Evolutionary conservation across 2,329 filamentous ascomycete species (phyloP).

Genomic region (Arthroderma uncinatum): DNA sequence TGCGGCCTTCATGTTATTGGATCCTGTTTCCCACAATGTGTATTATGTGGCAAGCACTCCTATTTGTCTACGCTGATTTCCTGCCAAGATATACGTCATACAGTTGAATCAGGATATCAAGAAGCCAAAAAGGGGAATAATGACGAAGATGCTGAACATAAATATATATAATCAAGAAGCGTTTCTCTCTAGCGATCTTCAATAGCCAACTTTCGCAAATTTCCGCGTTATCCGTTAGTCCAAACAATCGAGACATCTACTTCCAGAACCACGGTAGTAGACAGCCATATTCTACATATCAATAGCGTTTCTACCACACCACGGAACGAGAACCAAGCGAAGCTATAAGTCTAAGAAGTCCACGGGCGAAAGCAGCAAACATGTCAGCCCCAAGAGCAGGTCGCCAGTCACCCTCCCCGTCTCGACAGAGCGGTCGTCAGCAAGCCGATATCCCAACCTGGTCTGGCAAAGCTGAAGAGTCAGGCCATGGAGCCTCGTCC

Average conservation of each 20-base stretch:
- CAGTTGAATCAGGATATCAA: background rate
- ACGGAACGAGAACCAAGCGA: background rate
- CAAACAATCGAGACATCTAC: too few species aligned
- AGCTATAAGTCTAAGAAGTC: background rate
- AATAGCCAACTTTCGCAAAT: too few species aligned
- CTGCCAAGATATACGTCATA: background rate
- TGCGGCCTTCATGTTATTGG: too few species aligned
- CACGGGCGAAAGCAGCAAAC: conserved; percentile 22
- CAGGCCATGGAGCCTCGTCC: conserved; percentile 32
- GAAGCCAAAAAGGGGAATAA: too few species aligned
- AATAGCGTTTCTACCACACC: too few species aligned
- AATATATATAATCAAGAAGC: background rate
- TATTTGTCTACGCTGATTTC: background rate
- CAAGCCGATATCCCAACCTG: conserved; percentile 42
- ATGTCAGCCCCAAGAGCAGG: conserved; percentile 59
- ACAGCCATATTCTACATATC: too few species aligned
- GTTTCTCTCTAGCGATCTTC: background rate
- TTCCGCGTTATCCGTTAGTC: too few species aligned
- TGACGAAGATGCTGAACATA: background rate
- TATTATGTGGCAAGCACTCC: background rate
- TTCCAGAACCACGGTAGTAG: too few species aligned
- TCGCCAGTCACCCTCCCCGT: conserved; percentile 66
- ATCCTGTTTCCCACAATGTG: too few species aligned
- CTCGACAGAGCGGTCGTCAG: conserved; percentile 56
- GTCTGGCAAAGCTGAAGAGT: conserved; percentile 19